Evolutionary conservation across 371 early-diverging fungal genomes (phyloP), one percentile per base, ranked within the genome.

Genomic region (Saksenaea oblongispora): DNA sequence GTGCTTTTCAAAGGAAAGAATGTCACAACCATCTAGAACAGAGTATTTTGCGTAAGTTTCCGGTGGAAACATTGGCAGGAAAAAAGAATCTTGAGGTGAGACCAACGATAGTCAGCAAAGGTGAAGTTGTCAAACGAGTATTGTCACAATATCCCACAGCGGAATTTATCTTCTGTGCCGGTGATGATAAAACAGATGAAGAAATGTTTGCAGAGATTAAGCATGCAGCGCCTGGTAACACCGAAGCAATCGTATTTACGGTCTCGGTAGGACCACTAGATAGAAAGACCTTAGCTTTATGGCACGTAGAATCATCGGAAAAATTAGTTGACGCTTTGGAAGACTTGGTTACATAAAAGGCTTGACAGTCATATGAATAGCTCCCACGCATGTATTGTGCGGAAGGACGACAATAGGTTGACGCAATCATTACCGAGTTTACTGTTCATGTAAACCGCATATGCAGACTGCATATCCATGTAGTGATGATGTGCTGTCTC

Each of bases 141-240:
- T 51, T 89, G 44, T 57, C 70, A 5, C 62, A 71, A 22, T 75
- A 77, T 54, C 79, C 83, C 0, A 84, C 84, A 34, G 84, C 82
- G 53, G 95, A 94, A 66, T 95, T 96, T 82, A 84, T 94, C 14
- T 80, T 92, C 62, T 94, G 95, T 67, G 94, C 90, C 26, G 96
- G 97, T 22, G 96, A 97, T 71, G 96, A 95, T 75, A 86, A 89
- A 69, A 96, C 97, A 2, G 96, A 96, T 67, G 96, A 96, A 70
- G 97, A 96, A 71, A 95, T 97, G 95, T 90, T 89, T 69, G 73
- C 85, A 17, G 83, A 83, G 58, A 18, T 58, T 8, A 58, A 39
- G 13, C 11, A 58, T 24, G 56, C 14, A 1, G 7, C 18, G 3
- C 11, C 26, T 35, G 41, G 5, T 24, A 15, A n/a, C 41, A 24